Conservation (phyloP, 345 rosid species). For the Melaleuca quinquenervia region DNA sequence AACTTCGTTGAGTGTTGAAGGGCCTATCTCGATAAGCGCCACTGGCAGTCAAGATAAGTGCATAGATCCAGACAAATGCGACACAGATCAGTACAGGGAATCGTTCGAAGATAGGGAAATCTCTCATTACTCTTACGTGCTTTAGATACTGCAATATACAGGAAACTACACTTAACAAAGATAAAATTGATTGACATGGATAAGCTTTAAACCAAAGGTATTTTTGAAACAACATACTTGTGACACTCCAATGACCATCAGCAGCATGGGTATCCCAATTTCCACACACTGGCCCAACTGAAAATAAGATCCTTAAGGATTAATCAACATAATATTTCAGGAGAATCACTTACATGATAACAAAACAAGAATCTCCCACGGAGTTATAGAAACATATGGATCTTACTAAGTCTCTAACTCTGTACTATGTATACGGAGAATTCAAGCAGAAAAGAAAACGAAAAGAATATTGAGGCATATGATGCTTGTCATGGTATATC, state of each 20-base stretch:
- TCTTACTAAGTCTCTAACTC: neutral
- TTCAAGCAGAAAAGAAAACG: neutral
- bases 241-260: conserved; percentile 59
- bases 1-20: conserved; percentile 46
- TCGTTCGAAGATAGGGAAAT: conserved; percentile 60
- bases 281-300: conserved; percentile 94
- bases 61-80: conserved; percentile 68
- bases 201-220: neutral
- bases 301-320: neutral
- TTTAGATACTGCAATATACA: conserved; percentile 62
- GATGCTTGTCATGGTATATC: neutral
- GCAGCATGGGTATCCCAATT: conserved; percentile 88
- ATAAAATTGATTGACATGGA: neutral
- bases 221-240: conserved; percentile 37
- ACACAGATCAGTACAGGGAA: conserved; percentile 70
- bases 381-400: neutral
- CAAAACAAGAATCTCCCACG: neutral
- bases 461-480: neutral
- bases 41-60: conserved; percentile 73
- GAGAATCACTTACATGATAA: neutral
- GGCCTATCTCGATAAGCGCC: conserved; percentile 79
- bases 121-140: conserved; percentile 49
- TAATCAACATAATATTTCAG: neutral
- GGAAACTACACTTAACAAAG: neutral
- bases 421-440: neutral